phyloP scores from a whole-genome alignment of 106 monocot genomes.

The Iris macrosiphon region DNA sequence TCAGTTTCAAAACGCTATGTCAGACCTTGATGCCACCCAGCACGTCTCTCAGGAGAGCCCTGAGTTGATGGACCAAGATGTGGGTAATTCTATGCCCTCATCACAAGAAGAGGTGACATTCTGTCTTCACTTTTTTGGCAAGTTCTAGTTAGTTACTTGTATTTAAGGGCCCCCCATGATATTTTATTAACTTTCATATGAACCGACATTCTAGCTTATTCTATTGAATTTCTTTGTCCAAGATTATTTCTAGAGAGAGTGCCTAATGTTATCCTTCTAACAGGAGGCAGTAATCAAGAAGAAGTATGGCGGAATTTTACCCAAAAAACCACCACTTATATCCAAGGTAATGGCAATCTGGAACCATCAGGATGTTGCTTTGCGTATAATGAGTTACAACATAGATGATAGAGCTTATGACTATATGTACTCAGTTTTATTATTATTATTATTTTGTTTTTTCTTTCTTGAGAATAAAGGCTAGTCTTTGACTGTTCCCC shows the following conservation, averaged over 20 bases:
- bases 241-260: background rate
- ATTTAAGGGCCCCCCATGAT: no score
- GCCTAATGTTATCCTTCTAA: background rate
- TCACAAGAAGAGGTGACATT: conserved; percentile 16
- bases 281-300: conserved; percentile 27
- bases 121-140: background rate
- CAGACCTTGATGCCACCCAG: background rate
- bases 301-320: conserved; percentile 28
- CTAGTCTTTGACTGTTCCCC: no score
- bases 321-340: conserved; percentile 23
- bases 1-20: background rate
- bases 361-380: background rate
- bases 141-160: no score
- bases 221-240: background rate
- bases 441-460: no score
- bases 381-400: background rate
- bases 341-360: conserved; percentile 19
- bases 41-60: conserved; percentile 1
- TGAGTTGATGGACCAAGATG: conserved; percentile 10
- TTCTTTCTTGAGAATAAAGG: background rate
- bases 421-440: background rate
- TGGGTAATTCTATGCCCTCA: conserved; percentile 13
- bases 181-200: no score
- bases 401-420: no score
- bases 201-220: background rate